Percentiles rank a stretch among this genome's conserved stretches.
phyloP scores from a whole-genome alignment of 345 rosid species.

The Syzygium jambos region DNA sequence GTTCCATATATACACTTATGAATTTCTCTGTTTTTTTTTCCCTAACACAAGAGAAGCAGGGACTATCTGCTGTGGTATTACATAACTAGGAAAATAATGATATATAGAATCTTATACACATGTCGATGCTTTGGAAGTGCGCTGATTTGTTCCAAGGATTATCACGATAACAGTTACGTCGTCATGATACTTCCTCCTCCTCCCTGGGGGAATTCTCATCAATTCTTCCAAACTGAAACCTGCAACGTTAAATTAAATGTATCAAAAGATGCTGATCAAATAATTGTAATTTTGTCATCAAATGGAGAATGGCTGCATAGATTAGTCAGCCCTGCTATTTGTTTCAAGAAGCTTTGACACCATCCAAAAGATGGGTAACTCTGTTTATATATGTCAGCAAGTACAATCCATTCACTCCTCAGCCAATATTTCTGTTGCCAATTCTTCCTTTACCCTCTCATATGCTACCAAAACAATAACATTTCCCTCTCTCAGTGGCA shows the following conservation, averaged over 20 bases:
- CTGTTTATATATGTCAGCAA: not conserved
- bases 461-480: not conserved
- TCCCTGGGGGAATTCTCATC: constrained; percentile 87
- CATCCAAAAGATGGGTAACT: not conserved
- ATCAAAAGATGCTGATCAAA: not conserved
- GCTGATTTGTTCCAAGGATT: constrained; percentile 73
- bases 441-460: not conserved
- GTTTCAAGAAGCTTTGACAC: not conserved
- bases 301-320: not conserved
- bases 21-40: not conserved
- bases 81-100: not conserved
- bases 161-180: constrained; percentile 87
- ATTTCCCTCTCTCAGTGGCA: not conserved
- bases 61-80: not conserved
- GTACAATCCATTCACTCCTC: not conserved
- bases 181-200: constrained; percentile 93
- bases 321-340: not conserved
- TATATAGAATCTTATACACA: constrained; percentile 14
- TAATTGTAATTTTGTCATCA: not conserved
- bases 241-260: constrained; percentile 6
- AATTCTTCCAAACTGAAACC: constrained; percentile 86
- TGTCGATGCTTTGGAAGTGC: constrained; percentile 87
- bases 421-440: not conserved
- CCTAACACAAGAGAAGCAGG: not conserved
- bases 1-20: not conserved